These are phyloP conservation scores for Yamadazyma scolyti DNA, from an alignment of 805 yeast genomes.

Conservation along the genomic window DNA sequence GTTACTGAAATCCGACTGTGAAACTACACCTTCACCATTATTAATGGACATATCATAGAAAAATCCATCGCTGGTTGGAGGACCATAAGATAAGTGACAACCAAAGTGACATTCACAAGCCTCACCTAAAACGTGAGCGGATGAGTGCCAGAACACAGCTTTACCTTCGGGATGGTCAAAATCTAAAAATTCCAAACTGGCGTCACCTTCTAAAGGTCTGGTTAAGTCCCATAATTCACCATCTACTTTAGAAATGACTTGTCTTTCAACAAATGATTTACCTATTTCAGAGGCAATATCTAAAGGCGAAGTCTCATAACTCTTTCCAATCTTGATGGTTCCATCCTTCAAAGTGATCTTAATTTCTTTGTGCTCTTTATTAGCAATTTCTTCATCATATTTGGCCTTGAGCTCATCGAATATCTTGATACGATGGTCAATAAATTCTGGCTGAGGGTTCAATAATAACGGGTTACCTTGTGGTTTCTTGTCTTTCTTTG, in stretches of 20 bases:
- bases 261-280: slow-evolving; percentile 83
- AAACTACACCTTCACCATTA: slow-evolving; percentile 63
- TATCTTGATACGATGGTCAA: slow-evolving; percentile 71
- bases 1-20: slow-evolving; percentile 77
- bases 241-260: slow-evolving; percentile 86
- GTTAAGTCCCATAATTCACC: slow-evolving; percentile 93
- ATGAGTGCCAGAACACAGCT: slow-evolving; percentile 97
- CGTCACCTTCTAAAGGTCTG: slow-evolving; percentile 81
- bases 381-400: slow-evolving; percentile 69
- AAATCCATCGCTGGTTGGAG: slow-evolving; percentile 97
- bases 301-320: slow-evolving; percentile 90
- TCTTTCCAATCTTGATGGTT: slow-evolving; percentile 64
- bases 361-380: slow-evolving; percentile 56
- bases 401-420: slow-evolving; percentile 78
- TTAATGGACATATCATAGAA: slow-evolving; percentile 93
- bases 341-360: slow-evolving; percentile 87
- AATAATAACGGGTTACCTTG: slow-evolving; percentile 36
- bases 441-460: slow-evolving; percentile 80
- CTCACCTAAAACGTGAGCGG: slow-evolving; percentile 97
- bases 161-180: slow-evolving; percentile 94
- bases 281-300: slow-evolving; percentile 81
- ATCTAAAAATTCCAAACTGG: slow-evolving; percentile 75
- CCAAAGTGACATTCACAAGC: slow-evolving; percentile 96
- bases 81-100: slow-evolving; percentile 84
- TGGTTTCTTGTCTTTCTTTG: slow-evolving; percentile 35